Conservation (phyloP, 176 grass and related monocot species). For the Hordeum vulgare region MorexV3_pseudomolecules_assembly NC_058520.1:7276422-7276921, state of each 20-base stretch:
- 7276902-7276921: too few species aligned
- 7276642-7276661: not conserved
- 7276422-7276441: not conserved
- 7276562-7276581: not conserved
- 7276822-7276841: constrained; percentile 40
- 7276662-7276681: not conserved
- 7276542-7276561: not conserved
- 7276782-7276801: constrained; percentile 17
- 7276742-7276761: not conserved
- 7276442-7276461: not conserved
- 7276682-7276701: constrained; percentile 18
- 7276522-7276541: not conserved
- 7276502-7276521: not conserved
- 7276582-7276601: not conserved
- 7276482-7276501: constrained; percentile 14
- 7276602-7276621: not conserved
- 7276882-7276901: too few species aligned
- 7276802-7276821: not conserved
- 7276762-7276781: not conserved
- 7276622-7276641: not conserved
- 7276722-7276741: not conserved
- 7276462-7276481: constrained; percentile 15
- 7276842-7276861: not conserved
- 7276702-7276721: not conserved
- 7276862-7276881: not conserved